Evolutionary conservation across 768 basidiomycete genomes (phyloP).

Genomic region (Boletus reticuloceps): DNA sequence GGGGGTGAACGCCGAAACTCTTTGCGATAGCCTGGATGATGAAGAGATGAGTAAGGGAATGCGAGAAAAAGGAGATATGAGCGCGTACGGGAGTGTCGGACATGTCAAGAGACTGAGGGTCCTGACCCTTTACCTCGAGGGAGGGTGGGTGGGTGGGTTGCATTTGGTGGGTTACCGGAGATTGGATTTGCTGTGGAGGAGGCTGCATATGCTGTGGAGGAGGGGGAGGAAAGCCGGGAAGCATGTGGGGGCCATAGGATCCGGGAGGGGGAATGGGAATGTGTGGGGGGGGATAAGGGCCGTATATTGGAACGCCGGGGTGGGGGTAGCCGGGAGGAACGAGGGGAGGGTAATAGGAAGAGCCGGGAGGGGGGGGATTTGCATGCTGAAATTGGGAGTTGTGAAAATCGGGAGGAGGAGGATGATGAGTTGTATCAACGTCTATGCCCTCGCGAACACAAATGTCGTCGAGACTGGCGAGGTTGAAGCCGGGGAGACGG

Average conservation of each 20-base stretch:
- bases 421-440: constrained; percentile 23
- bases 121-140: constrained; percentile 63
- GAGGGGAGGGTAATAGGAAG: constrained; percentile 33
- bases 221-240: constrained; percentile 57
- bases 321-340: constrained; percentile 49
- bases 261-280: constrained; percentile 41
- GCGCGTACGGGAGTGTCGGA: constrained; percentile 56
- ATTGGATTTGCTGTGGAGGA: constrained; percentile 38
- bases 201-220: constrained; percentile 37
- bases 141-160: constrained; percentile 15
- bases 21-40: constrained; percentile 60
- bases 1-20: constrained; percentile 73
- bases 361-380: constrained; percentile 25
- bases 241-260: constrained; percentile 55
- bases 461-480: constrained; percentile 64
- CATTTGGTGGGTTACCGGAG: constrained; percentile 23
- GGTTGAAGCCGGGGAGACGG: constrained; percentile 62
- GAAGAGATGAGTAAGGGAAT: constrained; percentile 5
- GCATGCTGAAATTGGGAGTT: constrained; percentile 33
- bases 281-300: constrained; percentile 40
- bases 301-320: constrained; percentile 41
- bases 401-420: constrained; percentile 31
- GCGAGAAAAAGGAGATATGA: background rate
- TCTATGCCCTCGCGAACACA: constrained; percentile 69
- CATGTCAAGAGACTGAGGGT: constrained; percentile 79